Conservation (phyloP, 371 early-diverging fungal genomes). For the Apophysomyces elegans region DNA sequence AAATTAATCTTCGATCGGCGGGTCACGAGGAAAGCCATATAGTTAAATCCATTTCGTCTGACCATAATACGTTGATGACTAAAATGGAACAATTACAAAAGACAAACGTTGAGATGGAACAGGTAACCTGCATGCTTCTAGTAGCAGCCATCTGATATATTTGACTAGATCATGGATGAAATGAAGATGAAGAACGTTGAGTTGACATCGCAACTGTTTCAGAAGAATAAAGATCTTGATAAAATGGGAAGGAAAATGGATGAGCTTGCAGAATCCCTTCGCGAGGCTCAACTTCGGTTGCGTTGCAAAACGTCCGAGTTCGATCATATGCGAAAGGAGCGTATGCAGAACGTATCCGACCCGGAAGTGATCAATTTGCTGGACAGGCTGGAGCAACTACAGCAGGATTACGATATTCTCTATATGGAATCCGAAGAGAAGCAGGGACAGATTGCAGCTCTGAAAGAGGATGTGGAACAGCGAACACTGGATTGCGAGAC, state of each 20-base stretch:
- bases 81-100: constrained; percentile 25
- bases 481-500: constrained; percentile 38
- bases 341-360: constrained; percentile 19
- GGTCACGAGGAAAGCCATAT: constrained; percentile 20
- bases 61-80: constrained; percentile 27
- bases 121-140: constrained; percentile 18
- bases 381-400: constrained; percentile 18
- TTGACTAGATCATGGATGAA: constrained; percentile 22
- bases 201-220: constrained; percentile 30
- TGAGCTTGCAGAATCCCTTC: constrained; percentile 22
- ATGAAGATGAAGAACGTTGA: constrained; percentile 36
- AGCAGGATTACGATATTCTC: constrained; percentile 3
- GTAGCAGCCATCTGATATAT: neutral
- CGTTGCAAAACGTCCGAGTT: constrained; percentile 30
- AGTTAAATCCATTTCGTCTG: constrained; percentile 30
- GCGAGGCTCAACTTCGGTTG: constrained; percentile 36
- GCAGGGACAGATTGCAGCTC: constrained; percentile 20
- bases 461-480: constrained; percentile 29
- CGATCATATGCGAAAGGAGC: constrained; percentile 31
- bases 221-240: constrained; percentile 43
- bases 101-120: constrained; percentile 27
- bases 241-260: constrained; percentile 31
- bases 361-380: constrained; percentile 11
- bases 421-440: constrained; percentile 24
- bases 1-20: constrained; percentile 2